phyloP scores from a whole-genome alignment of 345 rosid species.

The Gossypium mustelinum region DNA sequence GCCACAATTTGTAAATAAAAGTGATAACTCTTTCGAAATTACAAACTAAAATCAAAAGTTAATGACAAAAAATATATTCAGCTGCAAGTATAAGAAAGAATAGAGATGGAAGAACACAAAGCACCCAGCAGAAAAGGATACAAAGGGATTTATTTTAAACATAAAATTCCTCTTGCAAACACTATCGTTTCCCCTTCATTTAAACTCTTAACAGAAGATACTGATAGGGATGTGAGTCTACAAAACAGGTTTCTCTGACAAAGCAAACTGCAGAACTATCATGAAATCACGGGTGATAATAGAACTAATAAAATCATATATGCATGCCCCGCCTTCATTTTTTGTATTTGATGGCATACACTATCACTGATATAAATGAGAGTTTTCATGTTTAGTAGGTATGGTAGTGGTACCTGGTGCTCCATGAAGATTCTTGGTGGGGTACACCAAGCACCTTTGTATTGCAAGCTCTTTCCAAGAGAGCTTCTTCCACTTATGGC shows the following conservation, averaged over 20 bases:
- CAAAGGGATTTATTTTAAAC: neutral
- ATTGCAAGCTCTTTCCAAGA: conserved; percentile 73
- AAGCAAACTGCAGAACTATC: neutral
- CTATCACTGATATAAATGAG: neutral
- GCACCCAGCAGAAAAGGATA: neutral
- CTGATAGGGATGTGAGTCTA: neutral
- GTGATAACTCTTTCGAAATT: neutral
- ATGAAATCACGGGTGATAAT: neutral
- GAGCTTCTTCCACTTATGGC: conserved; percentile 87
- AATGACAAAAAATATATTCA: neutral
- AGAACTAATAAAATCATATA: neutral
- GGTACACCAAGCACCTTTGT: conserved; percentile 89
- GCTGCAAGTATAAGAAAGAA: neutral
- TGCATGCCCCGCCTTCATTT: neutral
- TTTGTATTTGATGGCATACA: neutral
- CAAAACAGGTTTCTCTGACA: neutral
- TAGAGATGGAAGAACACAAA: neutral
- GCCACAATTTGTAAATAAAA: neutral
- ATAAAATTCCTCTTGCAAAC: neutral
- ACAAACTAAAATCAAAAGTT: neutral
- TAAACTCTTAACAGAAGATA: neutral
- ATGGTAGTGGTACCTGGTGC: conserved; percentile 49
- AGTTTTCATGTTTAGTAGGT: neutral
- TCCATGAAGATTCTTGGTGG: conserved; percentile 98
- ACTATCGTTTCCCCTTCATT: neutral